Evolutionary conservation across 345 rosid genomes (phyloP), one percentile per base, ranked within the genome.

Genomic region (Euclidium syriacum): DNA sequence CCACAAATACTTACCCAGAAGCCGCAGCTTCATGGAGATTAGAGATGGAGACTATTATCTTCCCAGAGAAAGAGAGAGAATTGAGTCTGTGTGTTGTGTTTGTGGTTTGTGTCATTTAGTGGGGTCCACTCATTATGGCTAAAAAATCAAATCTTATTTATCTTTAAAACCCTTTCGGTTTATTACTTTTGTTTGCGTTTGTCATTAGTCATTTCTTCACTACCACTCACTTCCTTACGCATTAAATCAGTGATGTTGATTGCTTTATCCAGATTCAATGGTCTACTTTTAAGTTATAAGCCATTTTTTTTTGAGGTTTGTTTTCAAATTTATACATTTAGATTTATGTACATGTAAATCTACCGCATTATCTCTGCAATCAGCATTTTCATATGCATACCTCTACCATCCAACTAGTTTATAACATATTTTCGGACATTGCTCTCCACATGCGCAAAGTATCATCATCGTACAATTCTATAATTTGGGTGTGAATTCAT

Each of bases 21-120:
- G 51, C 66, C 24, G 29, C n/a, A 58, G 56, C 66, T 64, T 72
- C 66, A 64, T 64, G 71, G 62, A 72, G 75, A 71, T 57, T 64
- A 66, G 62, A 72, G 75, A 71, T 57, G 40, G 54, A 63, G 75
- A 71, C 61, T 17, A 41, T 56, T 67, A 57, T 57, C 42, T 41
- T 57, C 53, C 4, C 16, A 47, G 10, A 19, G 6, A 69, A 19
- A 70, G 57, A 54, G 36, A 62, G 64, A 54, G 35, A 52, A 2
- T 9, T 23, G 54, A 41, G 18, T 14, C 25, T 22, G 5, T 16
- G 2, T 51, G 73, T 10, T 51, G 73, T 10, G 54, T 70, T 55
- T 70, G 74, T 70, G 74, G 74, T 56, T 7, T 62, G 68, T 24
- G 47, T 25, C 40, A 3, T 18, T 5, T 10, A 7, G 36, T 61